Conservation (phyloP, 106 monocot species). For the Dactylorhiza incarnata region DNA sequence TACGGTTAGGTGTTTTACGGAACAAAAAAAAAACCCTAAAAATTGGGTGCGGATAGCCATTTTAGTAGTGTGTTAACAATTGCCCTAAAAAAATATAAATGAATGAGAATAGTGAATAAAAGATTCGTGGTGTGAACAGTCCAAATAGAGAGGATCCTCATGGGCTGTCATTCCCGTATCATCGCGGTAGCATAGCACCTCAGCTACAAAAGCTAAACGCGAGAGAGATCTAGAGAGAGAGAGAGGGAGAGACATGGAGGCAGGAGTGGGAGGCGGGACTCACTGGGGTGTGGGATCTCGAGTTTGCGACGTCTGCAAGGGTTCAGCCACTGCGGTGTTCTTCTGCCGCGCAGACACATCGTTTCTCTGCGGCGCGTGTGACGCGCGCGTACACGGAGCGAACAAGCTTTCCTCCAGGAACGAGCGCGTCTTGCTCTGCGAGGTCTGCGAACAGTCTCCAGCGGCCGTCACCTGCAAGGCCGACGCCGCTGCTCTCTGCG, state of each 20-base stretch:
- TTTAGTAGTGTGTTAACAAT: too few relatives aligned
- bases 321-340: not conserved
- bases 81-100: too few relatives aligned
- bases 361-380: constrained; percentile 15
- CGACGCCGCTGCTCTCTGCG: constrained; percentile 13
- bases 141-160: too few relatives aligned
- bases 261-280: not conserved
- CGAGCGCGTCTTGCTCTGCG: constrained; percentile 16
- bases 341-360: constrained; percentile 13
- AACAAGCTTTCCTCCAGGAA: constrained; percentile 12
- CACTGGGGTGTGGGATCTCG: constrained; percentile 2
- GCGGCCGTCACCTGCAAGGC: constrained; percentile 20
- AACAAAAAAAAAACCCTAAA: too few relatives aligned
- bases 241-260: not conserved
- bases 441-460: constrained; percentile 15
- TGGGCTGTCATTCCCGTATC: not conserved
- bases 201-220: not conserved
- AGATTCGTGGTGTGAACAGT: too few relatives aligned
- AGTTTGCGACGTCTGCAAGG: constrained; percentile 11
- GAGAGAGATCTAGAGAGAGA: constrained; percentile 3
- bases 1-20: too few relatives aligned
- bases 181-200: not conserved
- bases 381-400: constrained; percentile 9
- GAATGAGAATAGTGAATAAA: too few relatives aligned
- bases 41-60: too few relatives aligned